Percentiles rank a stretch among this genome's conserved stretches.
These are phyloP conservation scores for Manihot esculenta DNA, from an alignment of 441 rosid species.

Conservation along the genomic window DNA sequence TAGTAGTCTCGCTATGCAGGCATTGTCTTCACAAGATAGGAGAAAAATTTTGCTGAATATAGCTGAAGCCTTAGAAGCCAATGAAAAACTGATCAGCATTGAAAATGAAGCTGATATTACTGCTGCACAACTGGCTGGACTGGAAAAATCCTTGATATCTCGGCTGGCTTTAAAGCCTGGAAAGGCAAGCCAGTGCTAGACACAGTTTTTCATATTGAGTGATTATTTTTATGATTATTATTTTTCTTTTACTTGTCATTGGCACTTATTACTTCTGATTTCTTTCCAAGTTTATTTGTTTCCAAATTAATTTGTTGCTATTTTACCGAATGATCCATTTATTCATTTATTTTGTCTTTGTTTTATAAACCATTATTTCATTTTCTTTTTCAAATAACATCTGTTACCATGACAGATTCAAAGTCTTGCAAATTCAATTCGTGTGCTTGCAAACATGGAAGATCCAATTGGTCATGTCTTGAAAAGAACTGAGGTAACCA, in stretches of 20 bases:
- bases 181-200: constrained; percentile 52
- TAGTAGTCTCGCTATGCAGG: constrained; percentile 48
- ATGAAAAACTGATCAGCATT: constrained; percentile 52
- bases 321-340: background rate
- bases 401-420: constrained; percentile 53
- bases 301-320: background rate
- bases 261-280: background rate
- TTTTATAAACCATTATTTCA: background rate
- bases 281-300: constrained; percentile 1
- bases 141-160: constrained; percentile 75
- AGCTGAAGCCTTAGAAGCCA: constrained; percentile 86
- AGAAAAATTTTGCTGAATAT: constrained; percentile 66
- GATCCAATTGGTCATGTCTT: constrained; percentile 84
- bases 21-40: constrained; percentile 78
- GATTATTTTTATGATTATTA: no score
- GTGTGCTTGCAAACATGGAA: constrained; percentile 92
- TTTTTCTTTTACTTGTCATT: constrained; percentile 7
- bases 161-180: constrained; percentile 87
- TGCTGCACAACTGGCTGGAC: constrained; percentile 75
- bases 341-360: background rate
- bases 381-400: constrained; percentile 16
- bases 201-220: background rate
- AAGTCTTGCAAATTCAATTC: constrained; percentile 76
- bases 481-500: constrained; percentile 85
- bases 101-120: constrained; percentile 91